Base-by-base conservation (phyloP, 2,329 filamentous ascomycete species). In the Drechslera avenae region DNA sequence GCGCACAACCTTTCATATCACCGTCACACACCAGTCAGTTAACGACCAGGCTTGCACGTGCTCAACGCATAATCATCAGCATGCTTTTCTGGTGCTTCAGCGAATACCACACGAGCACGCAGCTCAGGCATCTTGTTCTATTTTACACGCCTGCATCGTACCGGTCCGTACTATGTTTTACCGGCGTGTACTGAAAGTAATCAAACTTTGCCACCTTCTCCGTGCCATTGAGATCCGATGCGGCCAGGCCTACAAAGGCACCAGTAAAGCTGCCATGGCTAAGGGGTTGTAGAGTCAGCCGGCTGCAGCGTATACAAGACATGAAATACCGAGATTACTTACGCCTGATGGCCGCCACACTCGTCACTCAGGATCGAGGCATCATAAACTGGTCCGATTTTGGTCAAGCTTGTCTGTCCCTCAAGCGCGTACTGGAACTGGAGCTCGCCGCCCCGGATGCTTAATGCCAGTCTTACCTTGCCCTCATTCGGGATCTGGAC, bases 181-280 rank as follows among this genome's bases (percentile, higher is more conserved):
- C 63, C 4, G 69, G 69, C 14, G 59, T 54, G 42, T 73, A 73
- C 2, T 57, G 21, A n/a, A 73, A 68, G 34, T 69, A 69, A 21
- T 71, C 68, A 42, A 73, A 73, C 12, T 46, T 50, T 3, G 69
- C 69, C 44, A 52, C 59, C 49, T 51, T 55, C 40, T 56, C 65
- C 14, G 58, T 56, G 12, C 66, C 69, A 50, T 73, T 67, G 19
- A 71, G 16, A 51, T 73, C 69, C 41, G 63, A 68, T n/a, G 62
- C 64, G 10, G 69, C 69, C 30, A 73, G 39, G 21, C 69, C 69
- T 7, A 72, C 69, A 54, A 73, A 73, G 2, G 84, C 82, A 0
- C 84, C 84, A 0, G 84, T 86, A 55, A 86, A 87, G 65, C 84
- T 86, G 1, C 84, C 84, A 55, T 86, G 82, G 2, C 49, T 52